Evolutionary conservation across 352 stramenopile genomes (phyloP).

Genomic region (Phytophthora capsici): DNA sequence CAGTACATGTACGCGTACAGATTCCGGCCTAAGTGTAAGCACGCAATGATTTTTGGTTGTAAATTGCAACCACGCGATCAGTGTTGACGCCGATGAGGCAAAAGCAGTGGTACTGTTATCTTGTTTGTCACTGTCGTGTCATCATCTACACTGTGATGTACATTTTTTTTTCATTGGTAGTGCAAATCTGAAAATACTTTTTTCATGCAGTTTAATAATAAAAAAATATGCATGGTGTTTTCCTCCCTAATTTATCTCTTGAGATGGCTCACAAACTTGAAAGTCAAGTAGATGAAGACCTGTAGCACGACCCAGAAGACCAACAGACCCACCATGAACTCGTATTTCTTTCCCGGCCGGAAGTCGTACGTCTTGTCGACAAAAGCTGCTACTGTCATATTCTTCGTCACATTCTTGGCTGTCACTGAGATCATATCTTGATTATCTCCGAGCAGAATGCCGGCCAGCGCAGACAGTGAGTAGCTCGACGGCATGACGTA

Average conservation of each 20-base stretch:
- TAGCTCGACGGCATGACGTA: conserved; percentile 73
- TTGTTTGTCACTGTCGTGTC: not conserved
- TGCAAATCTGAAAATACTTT: no score
- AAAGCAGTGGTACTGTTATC: no score
- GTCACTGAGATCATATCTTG: conserved; percentile 33
- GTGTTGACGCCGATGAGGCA: not conserved
- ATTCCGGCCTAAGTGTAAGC: no score
- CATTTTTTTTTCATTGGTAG: not conserved
- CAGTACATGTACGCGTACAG: no score
- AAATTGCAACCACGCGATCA: conserved; percentile 1
- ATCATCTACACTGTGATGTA: not conserved
- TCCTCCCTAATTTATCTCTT: conserved; percentile 50
- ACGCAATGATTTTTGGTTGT: not conserved
- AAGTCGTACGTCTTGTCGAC: conserved; percentile 63
- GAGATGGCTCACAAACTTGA: conserved; percentile 75
- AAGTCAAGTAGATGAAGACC: conserved; percentile 58
- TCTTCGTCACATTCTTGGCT: conserved; percentile 1
- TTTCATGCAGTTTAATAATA: not conserved
- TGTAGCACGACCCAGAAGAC: conserved; percentile 68
- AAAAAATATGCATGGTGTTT: no score
- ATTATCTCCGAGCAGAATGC: conserved; percentile 47
- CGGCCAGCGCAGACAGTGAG: conserved; percentile 49
- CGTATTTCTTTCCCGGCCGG: conserved; percentile 48
- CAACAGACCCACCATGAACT: conserved; percentile 53
- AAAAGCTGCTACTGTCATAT: conserved; percentile 46